Evolutionary conservation across 805 yeast genomes (phyloP), one percentile per base, ranked within the genome.

Genomic region (Babjeviella inositovora): DNA sequence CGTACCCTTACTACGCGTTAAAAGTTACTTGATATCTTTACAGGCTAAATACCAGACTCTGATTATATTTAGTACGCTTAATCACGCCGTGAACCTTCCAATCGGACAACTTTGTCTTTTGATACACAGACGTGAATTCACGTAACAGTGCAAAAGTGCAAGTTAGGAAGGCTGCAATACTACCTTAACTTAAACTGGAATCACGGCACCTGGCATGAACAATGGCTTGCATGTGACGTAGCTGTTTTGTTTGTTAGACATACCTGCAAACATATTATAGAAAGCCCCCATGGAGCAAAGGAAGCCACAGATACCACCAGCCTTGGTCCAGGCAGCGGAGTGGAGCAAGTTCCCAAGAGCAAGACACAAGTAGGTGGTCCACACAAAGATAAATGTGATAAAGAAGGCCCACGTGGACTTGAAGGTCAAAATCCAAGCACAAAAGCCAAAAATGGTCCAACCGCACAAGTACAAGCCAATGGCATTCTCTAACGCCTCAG

Each of bases 221-320:
- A 57, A 25, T 11, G 79, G 65, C 27, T 53, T 50, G 23, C 68
- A 44, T 10, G 50, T 47, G 32, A 73, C 32, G 41, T 72, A 76
- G 19, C 74, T 55, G 49, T 73, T 77, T 26, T 65, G 59, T 9
- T 43, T 41, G 26, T 61, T 68, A 5, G 76, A 72, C 22, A 50
- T 41, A 29, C 67, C 67, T 1, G 64, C 61, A 35, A 45, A 56
- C 27, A 57, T 53, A 32, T 56, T 57, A 34, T 58, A 63, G 40
- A 59, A 54, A 1, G 65, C 70, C 11, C 47, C 20, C 6, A 57
- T 30, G 4, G 65, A 53, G 15, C 60, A 45, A 14, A 59, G 28
- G 20, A 60, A 29, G 8, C 66, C 62, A 30, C 59, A 40, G 21
- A 55, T 53, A 14, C 71, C 71, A 29, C 67, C 69, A 15, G 64